Conservation (phyloP, 164 flowering plant genomes). For the Aristolochia fimbriata region DNA sequence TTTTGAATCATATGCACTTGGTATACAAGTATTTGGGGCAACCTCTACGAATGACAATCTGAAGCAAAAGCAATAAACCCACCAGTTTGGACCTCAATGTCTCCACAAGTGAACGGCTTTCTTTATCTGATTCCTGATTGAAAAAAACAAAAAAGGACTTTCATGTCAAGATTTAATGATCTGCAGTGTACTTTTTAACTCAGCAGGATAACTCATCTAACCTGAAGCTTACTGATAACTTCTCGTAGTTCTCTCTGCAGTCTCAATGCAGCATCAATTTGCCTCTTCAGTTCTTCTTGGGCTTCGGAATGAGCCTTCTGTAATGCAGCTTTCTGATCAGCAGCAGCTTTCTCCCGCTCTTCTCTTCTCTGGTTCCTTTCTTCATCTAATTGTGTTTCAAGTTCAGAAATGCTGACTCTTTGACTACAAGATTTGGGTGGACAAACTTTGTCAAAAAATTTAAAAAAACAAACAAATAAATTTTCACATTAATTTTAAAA, state of each 20-base stretch:
- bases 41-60: not conserved
- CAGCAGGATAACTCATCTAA: constrained; percentile 4
- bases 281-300: constrained; percentile 62
- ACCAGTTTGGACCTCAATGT: constrained; percentile 79
- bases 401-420: constrained; percentile 71
- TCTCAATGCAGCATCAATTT: constrained; percentile 47
- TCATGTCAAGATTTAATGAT: not conserved
- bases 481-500: too few relatives aligned
- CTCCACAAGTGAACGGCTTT: constrained; percentile 62
- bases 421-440: constrained; percentile 43
- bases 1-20: too few relatives aligned
- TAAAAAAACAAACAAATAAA: too few relatives aligned
- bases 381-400: constrained; percentile 63
- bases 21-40: too few relatives aligned
- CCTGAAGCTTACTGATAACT: constrained; percentile 87
- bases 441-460: not conserved
- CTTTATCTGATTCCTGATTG: constrained; percentile 77
- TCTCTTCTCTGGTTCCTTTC: constrained; percentile 75
- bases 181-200: too few relatives aligned
- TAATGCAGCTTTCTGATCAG: constrained; percentile 57
- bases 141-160: not conserved
- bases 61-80: constrained; percentile 7
- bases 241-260: constrained; percentile 79
- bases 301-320: constrained; percentile 71
- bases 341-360: constrained; percentile 77